Evolutionary conservation across 805 yeast genomes (phyloP).

Genomic region (Cyberlindnera meyerae): DNA sequence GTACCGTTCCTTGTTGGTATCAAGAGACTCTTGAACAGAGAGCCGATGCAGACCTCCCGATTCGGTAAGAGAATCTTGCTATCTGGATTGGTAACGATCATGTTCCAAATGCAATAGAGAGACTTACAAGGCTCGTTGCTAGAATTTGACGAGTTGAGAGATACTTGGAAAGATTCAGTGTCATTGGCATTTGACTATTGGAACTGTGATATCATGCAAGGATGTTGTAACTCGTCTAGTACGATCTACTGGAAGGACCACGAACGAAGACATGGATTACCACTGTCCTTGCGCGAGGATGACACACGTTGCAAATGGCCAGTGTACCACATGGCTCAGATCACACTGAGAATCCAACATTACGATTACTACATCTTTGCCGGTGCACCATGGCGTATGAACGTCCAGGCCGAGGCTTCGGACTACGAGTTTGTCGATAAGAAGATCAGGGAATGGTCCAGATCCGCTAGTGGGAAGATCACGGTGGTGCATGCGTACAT

Average conservation of each 20-base stretch:
- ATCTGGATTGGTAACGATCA: conserved; percentile 61
- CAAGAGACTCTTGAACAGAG: conserved; percentile 52
- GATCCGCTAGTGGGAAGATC: conserved; percentile 42
- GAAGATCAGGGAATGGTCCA: conserved; percentile 50
- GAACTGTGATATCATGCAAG: conserved; percentile 43
- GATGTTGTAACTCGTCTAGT: conserved; percentile 27
- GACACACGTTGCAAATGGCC: conserved; percentile 58
- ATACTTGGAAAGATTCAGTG: conserved; percentile 67
- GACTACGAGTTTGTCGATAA: conserved; percentile 46
- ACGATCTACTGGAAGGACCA: conserved; percentile 22
- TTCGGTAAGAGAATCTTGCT: conserved; percentile 65
- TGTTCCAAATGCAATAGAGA: conserved; percentile 69
- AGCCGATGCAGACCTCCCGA: conserved; percentile 39
- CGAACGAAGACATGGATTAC: conserved; percentile 12
- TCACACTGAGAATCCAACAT: conserved; percentile 65
- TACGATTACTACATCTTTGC: conserved; percentile 75
- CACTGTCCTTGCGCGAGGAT: conserved; percentile 21
- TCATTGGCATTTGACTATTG: conserved; percentile 69
- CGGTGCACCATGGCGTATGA: conserved; percentile 81
- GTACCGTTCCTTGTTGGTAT: conserved; percentile 50
- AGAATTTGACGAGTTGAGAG: conserved; percentile 36
- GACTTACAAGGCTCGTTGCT: conserved; percentile 53
- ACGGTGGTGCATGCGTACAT: conserved; percentile 58
- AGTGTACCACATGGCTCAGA: conserved; percentile 68
- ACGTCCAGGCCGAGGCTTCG: conserved; percentile 49